A percentile compares a stretch with the other conserved stretches of the same genome.
Evolutionary conservation across 2,329 filamentous ascomycete genomes (phyloP).

Genomic region (Xenoacremonium recifei): DNA sequence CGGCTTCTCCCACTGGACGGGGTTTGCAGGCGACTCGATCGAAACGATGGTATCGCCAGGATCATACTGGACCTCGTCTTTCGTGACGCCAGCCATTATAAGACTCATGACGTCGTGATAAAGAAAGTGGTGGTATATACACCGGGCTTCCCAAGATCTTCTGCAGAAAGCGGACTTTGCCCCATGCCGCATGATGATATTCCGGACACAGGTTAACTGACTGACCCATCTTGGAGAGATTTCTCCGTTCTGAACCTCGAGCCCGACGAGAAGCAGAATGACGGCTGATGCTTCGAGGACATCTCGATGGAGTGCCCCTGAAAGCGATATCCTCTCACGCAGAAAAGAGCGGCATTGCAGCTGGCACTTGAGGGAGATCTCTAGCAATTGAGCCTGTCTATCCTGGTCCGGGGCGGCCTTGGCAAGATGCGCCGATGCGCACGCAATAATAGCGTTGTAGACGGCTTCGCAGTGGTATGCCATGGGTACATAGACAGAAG

Average conservation of each 20-base stretch:
- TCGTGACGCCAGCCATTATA: constrained; percentile 1
- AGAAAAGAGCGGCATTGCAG: constrained; percentile 1
- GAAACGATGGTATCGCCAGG: not conserved
- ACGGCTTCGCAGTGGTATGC: constrained; percentile 7
- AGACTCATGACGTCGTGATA: constrained; percentile 10
- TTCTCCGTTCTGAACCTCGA: constrained; percentile 6
- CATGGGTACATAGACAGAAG: constrained; percentile 8
- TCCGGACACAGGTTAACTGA: constrained; percentile 5
- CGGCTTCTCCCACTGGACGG: not conserved
- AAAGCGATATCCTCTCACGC: not conserved
- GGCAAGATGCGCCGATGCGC: constrained; percentile 6
- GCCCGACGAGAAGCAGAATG: constrained; percentile 6
- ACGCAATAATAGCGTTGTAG: constrained; percentile 2
- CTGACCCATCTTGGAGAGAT: constrained; percentile 4
- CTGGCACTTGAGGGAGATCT: not conserved
- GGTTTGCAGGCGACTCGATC: not conserved
- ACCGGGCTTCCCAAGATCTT: constrained; percentile 3
- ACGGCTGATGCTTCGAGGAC: not conserved
- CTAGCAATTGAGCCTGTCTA: not conserved
- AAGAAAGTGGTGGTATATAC: constrained; percentile 4
- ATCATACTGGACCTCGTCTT: not conserved
- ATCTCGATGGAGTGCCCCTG: too few species aligned
- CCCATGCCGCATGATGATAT: constrained; percentile 1
- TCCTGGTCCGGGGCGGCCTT: not conserved
- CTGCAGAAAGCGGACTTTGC: not conserved